Percentiles rank a stretch among this genome's conserved stretches.
Conservation (phyloP, 2,329 filamentous ascomycete species). For the Fusarium pseudograminearum region DNA sequence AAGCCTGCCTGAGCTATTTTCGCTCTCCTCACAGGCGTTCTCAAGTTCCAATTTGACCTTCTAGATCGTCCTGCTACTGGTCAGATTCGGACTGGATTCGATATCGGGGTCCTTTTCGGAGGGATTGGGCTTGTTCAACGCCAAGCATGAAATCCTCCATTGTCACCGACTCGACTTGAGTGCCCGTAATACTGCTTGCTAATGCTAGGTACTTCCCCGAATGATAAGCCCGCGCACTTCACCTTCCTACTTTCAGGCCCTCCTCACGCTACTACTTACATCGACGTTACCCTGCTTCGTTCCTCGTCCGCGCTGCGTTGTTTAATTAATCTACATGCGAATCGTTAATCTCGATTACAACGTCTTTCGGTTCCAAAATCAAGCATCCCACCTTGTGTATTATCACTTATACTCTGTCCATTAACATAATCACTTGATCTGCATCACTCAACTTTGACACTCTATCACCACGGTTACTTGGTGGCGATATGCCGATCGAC, state of each 20-base stretch:
- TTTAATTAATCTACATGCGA: slow-evolving; percentile 1
- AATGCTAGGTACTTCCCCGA: slow-evolving; percentile 7
- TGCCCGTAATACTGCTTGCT: slow-evolving; percentile 4
- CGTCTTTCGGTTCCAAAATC: slow-evolving; percentile 13
- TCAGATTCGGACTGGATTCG: slow-evolving; percentile 4
- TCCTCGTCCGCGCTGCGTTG: slow-evolving; percentile 17
- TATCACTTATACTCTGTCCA: slow-evolving; percentile 15
- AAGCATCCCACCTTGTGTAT: slow-evolving; percentile 5
- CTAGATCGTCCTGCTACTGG: slow-evolving; percentile 6
- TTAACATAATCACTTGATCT: background rate
- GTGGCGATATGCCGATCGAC: slow-evolving; percentile 41
- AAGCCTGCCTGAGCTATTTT: slow-evolving; percentile 11
- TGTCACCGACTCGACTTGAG: slow-evolving; percentile 26
- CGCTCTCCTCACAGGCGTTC: background rate
- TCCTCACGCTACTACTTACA: slow-evolving; percentile 31
- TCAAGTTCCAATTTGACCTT: slow-evolving; percentile 8
- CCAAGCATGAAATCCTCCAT: slow-evolving; percentile 29
- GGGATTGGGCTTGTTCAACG: slow-evolving; percentile 19
- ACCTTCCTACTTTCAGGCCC: slow-evolving; percentile 31
- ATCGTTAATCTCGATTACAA: slow-evolving; percentile 9
- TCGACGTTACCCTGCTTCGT: slow-evolving; percentile 21
- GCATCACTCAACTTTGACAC: slow-evolving; percentile 4
- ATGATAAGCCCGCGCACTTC: slow-evolving; percentile 45
- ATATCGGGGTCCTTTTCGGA: slow-evolving; percentile 14
- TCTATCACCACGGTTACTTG: background rate